Conservation (phyloP, 2,329 filamentous ascomycete species). For the Fusarium sp. region DNA sequence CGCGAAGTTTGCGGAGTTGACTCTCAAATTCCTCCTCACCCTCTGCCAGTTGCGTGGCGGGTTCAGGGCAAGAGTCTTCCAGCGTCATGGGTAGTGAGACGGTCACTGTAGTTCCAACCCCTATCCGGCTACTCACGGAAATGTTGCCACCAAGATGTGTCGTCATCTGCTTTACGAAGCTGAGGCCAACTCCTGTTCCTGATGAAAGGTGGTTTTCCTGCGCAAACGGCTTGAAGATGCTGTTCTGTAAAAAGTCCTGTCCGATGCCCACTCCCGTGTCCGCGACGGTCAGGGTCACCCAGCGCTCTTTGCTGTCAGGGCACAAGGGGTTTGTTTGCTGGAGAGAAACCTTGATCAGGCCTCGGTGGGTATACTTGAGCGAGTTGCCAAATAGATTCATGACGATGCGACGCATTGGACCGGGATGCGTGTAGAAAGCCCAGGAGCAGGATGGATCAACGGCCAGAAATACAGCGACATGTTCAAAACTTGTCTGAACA, state of each 20-base stretch:
- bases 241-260: conserved; percentile 68
- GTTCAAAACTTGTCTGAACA: conserved; percentile 24
- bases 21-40: conserved; percentile 44
- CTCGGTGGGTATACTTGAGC: conserved; percentile 66
- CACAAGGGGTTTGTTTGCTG: conserved; percentile 25
- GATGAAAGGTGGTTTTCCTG: conserved; percentile 71
- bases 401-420: conserved; percentile 62
- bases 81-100: conserved; percentile 46
- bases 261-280: conserved; percentile 76
- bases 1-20: conserved; percentile 43
- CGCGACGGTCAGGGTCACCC: conserved; percentile 58
- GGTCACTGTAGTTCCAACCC: conserved; percentile 50
- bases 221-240: conserved; percentile 70
- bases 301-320: conserved; percentile 2
- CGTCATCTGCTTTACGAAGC: conserved; percentile 70
- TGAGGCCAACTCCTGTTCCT: conserved; percentile 73
- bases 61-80: not conserved
- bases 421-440: conserved; percentile 65
- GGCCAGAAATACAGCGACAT: conserved; percentile 44
- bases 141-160: conserved; percentile 68
- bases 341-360: conserved; percentile 46
- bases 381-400: conserved; percentile 73
- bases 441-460: conserved; percentile 59
- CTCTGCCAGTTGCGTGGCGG: not conserved
- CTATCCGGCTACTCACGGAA: conserved; percentile 60